Evolutionary conservation across 306 rosid genomes (phyloP), one percentile per base, ranked within the genome.

Genomic region (Calophaca sinica): DNA sequence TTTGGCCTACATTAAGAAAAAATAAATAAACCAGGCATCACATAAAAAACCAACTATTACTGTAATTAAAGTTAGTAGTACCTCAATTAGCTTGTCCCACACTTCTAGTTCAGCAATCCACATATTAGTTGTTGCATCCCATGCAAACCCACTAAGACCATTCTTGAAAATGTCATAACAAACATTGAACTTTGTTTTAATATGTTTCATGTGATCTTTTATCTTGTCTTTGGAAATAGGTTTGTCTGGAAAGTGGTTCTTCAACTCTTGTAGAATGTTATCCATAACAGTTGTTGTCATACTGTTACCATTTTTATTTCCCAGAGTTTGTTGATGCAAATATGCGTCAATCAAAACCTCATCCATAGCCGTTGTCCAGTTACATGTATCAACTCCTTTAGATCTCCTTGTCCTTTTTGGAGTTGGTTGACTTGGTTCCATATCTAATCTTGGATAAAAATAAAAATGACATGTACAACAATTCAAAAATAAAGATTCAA

Each of bases 161-260:
- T 67, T 67, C 51, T 46, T 68, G 9, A 49, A 68, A 31, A 67
- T 5, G 11, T 67, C 72, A 1, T 45, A 67, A 67, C 44, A 67
- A 64, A 12, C 4, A 26, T 64, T 64, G 57, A 66, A 66, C 41
- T 20, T 66, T 31, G 41, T 5, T 66, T 66, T 66, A 11, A 66
- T 28, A 8, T 10, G 1, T 46, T 68, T 68, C 45, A 31, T 31
- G 46, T 49, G 42, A 31, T 48, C 46, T 49, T 68, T 68, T 9
- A 44, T 66, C 14, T 45, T 66, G 2, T 66, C 57, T 46, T 66
- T 66, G 14, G 72, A 9, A 12, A 46, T 5, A 9, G 29, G 42
- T 4, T 45, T 65, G 26, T 45, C 11, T 20, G 42, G 28, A 29
- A 66, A 66, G 6, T 66, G 42, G 5, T 11, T n/a, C 12, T 12